Evolutionary conservation across 371 early-diverging fungal genomes (phyloP), one percentile per base, ranked within the genome.

Genomic region (Mortierella sp.): DNA sequence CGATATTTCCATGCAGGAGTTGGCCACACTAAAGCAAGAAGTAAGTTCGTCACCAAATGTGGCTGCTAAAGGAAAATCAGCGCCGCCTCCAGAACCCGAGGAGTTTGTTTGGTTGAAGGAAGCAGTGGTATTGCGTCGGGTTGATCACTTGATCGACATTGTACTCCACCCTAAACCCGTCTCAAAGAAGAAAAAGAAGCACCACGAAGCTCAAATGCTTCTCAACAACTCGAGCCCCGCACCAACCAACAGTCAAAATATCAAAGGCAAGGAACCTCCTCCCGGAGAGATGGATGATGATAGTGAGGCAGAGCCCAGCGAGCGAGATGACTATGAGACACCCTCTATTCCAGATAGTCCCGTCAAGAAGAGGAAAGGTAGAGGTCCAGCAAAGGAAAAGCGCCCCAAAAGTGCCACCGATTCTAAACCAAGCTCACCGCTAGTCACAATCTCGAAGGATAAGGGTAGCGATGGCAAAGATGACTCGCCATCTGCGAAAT

Each of bases 101-200:
- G 87, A 86, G 59, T 83, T 91, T 69, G 85, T 84, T 10, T 92
- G 91, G 91, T 86, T 88, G 8, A 88, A 89, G 69, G 92, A 92
- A 67, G 84, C 88, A 15, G 89, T 91, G 16, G 86, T 90, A 41
- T 83, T 87, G 19, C 83, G 90, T 57, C 90, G 92, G 21, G 85
- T 92, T 58, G 90, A 91, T 58, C 85, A 88, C 38, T 73, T 92
- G 22, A 88, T 89, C 57, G 88, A 89, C 47, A 82, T 90, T 61
- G 88, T 91, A 32, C 68, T 87, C n/a, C 79, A 85, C 43, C 90
- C 90, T 19, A 89, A 88, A 63, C 85, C 88, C 3, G 81, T 86
- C 13, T 79, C 86, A 0, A 86, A 84, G 58, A 81, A 76, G 73
- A 81, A 70, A 67, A 76, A 76, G 28, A 71, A 63, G 63, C 61